Base-by-base conservation (phyloP, 2,329 filamentous ascomycete genomes). In the Coniochaeta hoffmannii region DNA sequence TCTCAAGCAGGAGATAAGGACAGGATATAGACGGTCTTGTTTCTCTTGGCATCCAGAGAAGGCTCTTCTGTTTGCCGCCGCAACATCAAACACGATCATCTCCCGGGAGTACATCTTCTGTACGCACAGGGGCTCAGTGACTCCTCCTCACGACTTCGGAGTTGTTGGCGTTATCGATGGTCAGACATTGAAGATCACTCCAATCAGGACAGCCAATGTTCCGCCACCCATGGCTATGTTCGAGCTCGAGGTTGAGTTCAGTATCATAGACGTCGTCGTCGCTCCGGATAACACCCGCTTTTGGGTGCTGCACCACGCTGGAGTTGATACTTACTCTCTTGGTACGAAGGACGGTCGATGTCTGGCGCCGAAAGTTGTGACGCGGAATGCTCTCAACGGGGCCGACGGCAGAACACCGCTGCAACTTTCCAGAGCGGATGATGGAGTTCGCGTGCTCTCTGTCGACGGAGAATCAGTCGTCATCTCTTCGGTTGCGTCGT, bases 211-310 rank as follows among this genome's bases (percentile, higher is more conserved):
- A 52, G 88, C 90, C 12, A 96, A 94, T 64, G 79, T 97, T 3
- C 94, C 94, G 24, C 94, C 94, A 28, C 94, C 94, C 1, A 97
- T 97, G 91, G 85, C 90, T 15, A 78, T 93, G 59, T 88, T 88
- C 61, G 89, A 95, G 56, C 64, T 97, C 17, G 64, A 74, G 12
- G 71, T 88, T 28, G 74, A 81, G 14, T 78, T 78, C 0, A 85
- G 86, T 54, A 79, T 84, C 2, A 73, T 89, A 17, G 91, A 97
- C 71, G 83, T 94, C 53, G 83, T 87, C 0, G 85, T 97, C 61
- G 87, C 83, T 52, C 76, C 76, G 14, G 78, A 79, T 50, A 85
- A 87, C 51, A 78, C 77, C 1, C 76, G 77, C 8, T 78, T 97
- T 65, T 90, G 85, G 3, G 80, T 95, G 9, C 74, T 97, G 19